phyloP scores from a whole-genome alignment of 352 stramenopile genomes.

The Phytophthora nicotianae region DNA sequence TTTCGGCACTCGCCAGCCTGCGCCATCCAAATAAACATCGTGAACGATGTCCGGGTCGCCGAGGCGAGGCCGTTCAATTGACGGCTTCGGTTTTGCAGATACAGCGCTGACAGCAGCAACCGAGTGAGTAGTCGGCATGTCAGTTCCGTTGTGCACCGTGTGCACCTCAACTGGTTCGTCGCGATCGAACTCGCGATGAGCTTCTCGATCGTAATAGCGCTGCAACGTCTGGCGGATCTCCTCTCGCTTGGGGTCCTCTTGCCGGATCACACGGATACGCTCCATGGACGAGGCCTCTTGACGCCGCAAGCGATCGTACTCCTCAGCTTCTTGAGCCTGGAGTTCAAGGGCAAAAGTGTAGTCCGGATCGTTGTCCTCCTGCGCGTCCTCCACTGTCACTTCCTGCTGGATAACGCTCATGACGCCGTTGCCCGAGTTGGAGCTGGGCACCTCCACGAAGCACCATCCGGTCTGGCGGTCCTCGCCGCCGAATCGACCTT shows the following conservation, averaged over 20 bases:
- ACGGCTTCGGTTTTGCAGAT: slow-evolving; percentile 7
- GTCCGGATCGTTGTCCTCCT: slow-evolving; percentile 61
- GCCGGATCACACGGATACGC: slow-evolving; percentile 58
- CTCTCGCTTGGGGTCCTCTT: slow-evolving; percentile 55
- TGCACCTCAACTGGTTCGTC: slow-evolving; percentile 32
- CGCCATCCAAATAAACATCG: slow-evolving; percentile 46
- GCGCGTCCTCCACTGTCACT: slow-evolving; percentile 52
- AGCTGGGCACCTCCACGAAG: slow-evolving; percentile 76
- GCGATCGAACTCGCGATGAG: slow-evolving; percentile 24
- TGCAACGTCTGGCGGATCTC: slow-evolving; percentile 54
- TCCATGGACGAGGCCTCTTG: slow-evolving; percentile 75
- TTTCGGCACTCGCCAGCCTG: slow-evolving; percentile 34
- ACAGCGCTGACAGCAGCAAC: slow-evolving; percentile 15
- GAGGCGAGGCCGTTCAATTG: slow-evolving; percentile 37
- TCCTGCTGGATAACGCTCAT: slow-evolving; percentile 82
- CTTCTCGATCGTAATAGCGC: slow-evolving; percentile 51
- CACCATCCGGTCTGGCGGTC: slow-evolving; percentile 67
- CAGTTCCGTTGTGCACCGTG: slow-evolving; percentile 9
- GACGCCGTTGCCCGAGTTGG: slow-evolving; percentile 57
- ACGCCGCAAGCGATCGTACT: slow-evolving; percentile 73
- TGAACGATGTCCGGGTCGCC: slow-evolving; percentile 39
- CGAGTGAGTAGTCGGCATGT: slow-evolving; percentile 17
- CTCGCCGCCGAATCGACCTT: slow-evolving; percentile 60
- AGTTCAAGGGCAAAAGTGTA: slow-evolving; percentile 79
- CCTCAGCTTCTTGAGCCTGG: slow-evolving; percentile 71